Conservation (phyloP, 352 stramenopile genomes). For the Globisporangium yorkense region DNA sequence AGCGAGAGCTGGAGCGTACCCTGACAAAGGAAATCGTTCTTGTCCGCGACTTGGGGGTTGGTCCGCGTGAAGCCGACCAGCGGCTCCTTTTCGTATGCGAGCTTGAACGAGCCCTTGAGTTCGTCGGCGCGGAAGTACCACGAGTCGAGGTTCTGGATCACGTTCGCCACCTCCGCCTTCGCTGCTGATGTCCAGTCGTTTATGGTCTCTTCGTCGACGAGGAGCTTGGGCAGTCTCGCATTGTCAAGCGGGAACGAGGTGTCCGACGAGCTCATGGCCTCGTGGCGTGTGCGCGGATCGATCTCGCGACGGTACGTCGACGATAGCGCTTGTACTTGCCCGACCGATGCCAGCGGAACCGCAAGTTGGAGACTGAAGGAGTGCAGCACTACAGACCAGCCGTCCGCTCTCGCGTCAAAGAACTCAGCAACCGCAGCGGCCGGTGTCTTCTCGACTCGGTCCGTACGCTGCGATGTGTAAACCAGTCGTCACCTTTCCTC, state of each 20-base stretch:
- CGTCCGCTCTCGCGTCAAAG: too few relatives aligned
- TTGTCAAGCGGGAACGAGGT: constrained; percentile 10
- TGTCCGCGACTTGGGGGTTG: constrained; percentile 17
- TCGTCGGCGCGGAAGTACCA: constrained; percentile 37
- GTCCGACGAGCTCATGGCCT: constrained; percentile 6
- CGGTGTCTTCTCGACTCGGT: too few relatives aligned
- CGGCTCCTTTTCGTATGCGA: constrained; percentile 22
- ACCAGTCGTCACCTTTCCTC: too few relatives aligned
- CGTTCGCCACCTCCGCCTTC: constrained; percentile 26
- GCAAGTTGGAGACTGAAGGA: too few relatives aligned
- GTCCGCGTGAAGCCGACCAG: constrained; percentile 24
- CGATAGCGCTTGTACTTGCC: too few relatives aligned
- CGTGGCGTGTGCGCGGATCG: background rate
- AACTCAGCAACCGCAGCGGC: too few relatives aligned
- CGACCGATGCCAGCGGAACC: too few relatives aligned
- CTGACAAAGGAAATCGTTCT: constrained; percentile 28
- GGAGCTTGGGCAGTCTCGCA: constrained; percentile 4
- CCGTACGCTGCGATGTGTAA: too few relatives aligned
- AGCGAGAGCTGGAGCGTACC: constrained; percentile 27
- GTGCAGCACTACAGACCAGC: too few relatives aligned
- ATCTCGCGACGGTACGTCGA: background rate
- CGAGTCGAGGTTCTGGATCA: constrained; percentile 25
- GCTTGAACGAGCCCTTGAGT: constrained; percentile 24
- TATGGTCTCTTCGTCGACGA: constrained; percentile 11
- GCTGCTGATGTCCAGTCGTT: constrained; percentile 24